phyloP scores from a whole-genome alignment of 2,329 filamentous ascomycete species.

The Aspergillus latus region DNA sequence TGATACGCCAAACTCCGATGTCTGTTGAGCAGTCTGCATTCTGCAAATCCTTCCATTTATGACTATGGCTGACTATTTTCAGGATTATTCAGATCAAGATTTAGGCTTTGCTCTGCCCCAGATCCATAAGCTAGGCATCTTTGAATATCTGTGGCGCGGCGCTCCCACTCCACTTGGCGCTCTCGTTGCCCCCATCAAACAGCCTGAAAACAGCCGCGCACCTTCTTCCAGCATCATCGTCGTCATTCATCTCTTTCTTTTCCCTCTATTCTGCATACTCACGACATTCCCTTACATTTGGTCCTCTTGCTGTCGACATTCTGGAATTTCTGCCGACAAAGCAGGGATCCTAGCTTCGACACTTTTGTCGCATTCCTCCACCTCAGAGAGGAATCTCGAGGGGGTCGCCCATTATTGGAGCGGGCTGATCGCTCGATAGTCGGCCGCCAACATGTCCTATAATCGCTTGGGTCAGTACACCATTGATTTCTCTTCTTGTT shows the following conservation, averaged over 20 bases:
- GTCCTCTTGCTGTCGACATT: slow-evolving; percentile 1
- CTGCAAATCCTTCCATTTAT: not conserved
- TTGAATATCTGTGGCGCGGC: slow-evolving; percentile 9
- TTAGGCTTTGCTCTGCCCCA: slow-evolving; percentile 1
- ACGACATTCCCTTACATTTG: not conserved
- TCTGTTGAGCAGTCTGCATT: too few species aligned
- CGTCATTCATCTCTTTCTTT: not conserved
- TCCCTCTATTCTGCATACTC: not conserved
- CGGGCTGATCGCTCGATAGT: slow-evolving; percentile 17
- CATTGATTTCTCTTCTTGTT: slow-evolving; percentile 2
- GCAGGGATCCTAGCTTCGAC: slow-evolving; percentile 6
- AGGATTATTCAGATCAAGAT: not conserved
- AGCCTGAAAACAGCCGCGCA: not conserved
- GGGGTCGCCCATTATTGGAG: slow-evolving; percentile 25
- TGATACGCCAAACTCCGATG: too few species aligned
- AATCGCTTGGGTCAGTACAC: slow-evolving; percentile 68
- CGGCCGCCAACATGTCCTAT: slow-evolving; percentile 56
- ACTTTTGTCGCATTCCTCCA: slow-evolving; percentile 25
- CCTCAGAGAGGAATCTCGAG: slow-evolving; percentile 21
- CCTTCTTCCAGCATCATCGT: not conserved
- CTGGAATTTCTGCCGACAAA: slow-evolving; percentile 4
- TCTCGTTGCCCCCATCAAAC: slow-evolving; percentile 1
- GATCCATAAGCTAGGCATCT: slow-evolving; percentile 11
- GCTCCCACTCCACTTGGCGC: not conserved
- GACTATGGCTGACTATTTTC: not conserved